phyloP scores from a whole-genome alignment of 2,329 filamentous ascomycete species.

The Trichophyton rubrum region DNA sequence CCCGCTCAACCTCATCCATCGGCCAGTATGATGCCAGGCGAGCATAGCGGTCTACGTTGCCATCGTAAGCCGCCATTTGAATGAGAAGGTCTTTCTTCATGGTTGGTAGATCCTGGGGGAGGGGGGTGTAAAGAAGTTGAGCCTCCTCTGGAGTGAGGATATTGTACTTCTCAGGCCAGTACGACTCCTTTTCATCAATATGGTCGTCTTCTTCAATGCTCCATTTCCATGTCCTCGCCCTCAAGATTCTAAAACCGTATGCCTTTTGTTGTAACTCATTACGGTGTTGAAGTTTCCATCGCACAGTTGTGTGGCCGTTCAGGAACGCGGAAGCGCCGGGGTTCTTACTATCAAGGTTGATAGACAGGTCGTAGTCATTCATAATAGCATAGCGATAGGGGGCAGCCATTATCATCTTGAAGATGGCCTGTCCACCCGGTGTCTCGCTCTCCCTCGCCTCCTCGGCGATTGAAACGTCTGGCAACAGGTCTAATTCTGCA shows the following conservation, averaged over 20 bases:
- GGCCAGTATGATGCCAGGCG: slow-evolving; percentile 23
- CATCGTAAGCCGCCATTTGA: slow-evolving; percentile 26
- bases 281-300: slow-evolving; percentile 16
- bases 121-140: slow-evolving; percentile 19
- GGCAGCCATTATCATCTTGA: slow-evolving; percentile 20
- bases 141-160: slow-evolving; percentile 20
- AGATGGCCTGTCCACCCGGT: slow-evolving; percentile 19
- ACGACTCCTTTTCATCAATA: neutral
- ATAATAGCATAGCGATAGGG: slow-evolving; percentile 23
- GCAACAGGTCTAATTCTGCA: slow-evolving; percentile 26
- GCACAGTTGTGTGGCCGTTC: slow-evolving; percentile 28
- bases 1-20: slow-evolving; percentile 16
- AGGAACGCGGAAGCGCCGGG: slow-evolving; percentile 13
- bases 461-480: slow-evolving; percentile 31
- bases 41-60: slow-evolving; percentile 31
- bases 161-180: slow-evolving; percentile 13
- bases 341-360: slow-evolving; percentile 11
- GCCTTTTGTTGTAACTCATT: slow-evolving; percentile 1
- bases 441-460: slow-evolving; percentile 25
- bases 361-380: slow-evolving; percentile 25
- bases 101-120: slow-evolving; percentile 27
- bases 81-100: slow-evolving; percentile 31
- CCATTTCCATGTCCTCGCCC: neutral
- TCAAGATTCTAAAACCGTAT: neutral
- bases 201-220: slow-evolving; percentile 5